phyloP scores from a whole-genome alignment of 75 land plant species.

The Picea glauca region DNA sequence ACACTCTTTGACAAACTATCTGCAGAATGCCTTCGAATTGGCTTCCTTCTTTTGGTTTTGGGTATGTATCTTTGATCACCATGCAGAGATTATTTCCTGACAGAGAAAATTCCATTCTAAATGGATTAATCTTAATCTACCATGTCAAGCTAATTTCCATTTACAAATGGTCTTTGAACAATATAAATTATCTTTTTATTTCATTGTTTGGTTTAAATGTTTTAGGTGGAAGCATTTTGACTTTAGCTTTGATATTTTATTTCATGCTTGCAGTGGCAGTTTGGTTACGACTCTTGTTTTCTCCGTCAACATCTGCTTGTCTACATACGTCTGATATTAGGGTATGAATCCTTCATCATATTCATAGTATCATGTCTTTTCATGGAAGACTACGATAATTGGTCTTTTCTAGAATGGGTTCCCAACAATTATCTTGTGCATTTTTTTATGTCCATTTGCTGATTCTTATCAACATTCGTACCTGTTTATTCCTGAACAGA shows the following conservation, averaged over 20 bases:
- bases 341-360: slow-evolving; percentile 29
- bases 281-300: slow-evolving; percentile 62
- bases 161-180: neutral
- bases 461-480: neutral
- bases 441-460: neutral
- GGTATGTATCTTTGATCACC: slow-evolving; percentile 20
- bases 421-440: neutral
- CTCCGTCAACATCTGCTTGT: slow-evolving; percentile 33
- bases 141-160: neutral
- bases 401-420: neutral
- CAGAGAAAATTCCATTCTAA: neutral
- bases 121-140: neutral
- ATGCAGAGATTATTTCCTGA: neutral
- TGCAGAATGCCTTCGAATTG: slow-evolving; percentile 51
- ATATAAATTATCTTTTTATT: neutral
- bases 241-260: neutral
- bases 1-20: neutral
- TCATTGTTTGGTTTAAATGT: slow-evolving; percentile 4
- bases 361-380: neutral
- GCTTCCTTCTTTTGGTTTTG: slow-evolving; percentile 44
- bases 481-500: slow-evolving; percentile 24
- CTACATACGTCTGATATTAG: slow-evolving; percentile 51
- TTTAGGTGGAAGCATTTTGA: neutral
- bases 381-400: neutral
- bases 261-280: slow-evolving; percentile 50